phyloP scores from a whole-genome alignment of 2,329 filamentous ascomycete genomes.

The Talaromyces sp. region DNA sequence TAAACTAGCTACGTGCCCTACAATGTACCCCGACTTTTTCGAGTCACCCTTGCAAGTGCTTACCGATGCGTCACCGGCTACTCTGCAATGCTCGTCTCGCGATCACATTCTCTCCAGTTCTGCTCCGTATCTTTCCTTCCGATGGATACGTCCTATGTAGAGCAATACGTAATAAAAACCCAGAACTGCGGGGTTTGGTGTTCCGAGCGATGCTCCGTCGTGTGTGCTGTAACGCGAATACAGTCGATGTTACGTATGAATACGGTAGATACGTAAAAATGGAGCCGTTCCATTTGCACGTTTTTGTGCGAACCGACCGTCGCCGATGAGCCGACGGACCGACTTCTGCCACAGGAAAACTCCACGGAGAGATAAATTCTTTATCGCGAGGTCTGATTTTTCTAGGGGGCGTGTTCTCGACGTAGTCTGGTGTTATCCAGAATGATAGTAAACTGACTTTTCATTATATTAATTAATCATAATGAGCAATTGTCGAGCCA shows the following conservation, averaged over 20 bases:
- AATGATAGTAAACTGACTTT: neutral
- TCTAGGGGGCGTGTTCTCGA: neutral
- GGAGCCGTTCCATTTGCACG: neutral
- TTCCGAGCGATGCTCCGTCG: neutral
- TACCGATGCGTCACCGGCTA: neutral
- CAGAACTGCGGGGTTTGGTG: neutral
- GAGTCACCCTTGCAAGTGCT: neutral
- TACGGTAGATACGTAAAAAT: neutral
- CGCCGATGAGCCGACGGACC: neutral
- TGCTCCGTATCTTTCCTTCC: neutral
- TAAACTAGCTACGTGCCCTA: neutral
- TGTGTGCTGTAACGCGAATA: neutral
- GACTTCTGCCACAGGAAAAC: neutral
- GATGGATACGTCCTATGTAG: neutral
- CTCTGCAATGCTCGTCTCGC: neutral
- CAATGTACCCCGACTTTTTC: slow-evolving; percentile 3
- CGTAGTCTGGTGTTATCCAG: neutral
- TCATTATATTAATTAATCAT: neutral
- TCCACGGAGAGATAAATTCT: neutral
- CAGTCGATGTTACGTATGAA: neutral
- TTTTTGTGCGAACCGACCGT: neutral
- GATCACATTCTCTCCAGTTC: neutral
- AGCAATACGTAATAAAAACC: slow-evolving; percentile 4
- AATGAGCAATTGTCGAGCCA: too few relatives aligned
- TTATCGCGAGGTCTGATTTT: neutral